These are phyloP conservation scores for Pichia inconspicua DNA, from an alignment of 1,139 yeast genomes.

Conservation along the genomic window DNA sequence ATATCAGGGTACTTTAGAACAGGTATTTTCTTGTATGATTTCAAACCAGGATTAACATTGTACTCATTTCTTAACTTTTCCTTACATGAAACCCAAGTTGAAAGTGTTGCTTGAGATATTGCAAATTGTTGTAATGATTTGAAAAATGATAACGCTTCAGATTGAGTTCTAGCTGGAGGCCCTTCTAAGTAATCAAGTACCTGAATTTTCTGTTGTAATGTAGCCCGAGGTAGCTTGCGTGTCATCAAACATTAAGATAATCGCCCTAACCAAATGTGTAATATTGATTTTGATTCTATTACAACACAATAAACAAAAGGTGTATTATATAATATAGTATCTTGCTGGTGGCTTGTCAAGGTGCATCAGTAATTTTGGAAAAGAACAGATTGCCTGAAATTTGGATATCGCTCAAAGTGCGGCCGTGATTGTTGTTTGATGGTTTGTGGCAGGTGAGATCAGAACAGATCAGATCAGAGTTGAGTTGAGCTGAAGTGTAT, in stretches of 20 bases:
- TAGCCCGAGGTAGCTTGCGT: conserved; percentile 25
- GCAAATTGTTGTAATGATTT: conserved; percentile 18
- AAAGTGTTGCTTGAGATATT: conserved; percentile 29
- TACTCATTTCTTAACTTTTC: conserved; percentile 18
- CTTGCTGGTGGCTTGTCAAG: background rate
- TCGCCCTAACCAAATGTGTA: too few species aligned
- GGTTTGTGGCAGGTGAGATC: too few species aligned
- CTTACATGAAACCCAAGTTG: conserved; percentile 27
- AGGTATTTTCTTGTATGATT: conserved; percentile 25
- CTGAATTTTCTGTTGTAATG: conserved; percentile 25
- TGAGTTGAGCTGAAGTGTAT: background rate
- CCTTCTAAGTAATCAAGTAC: conserved; percentile 27
- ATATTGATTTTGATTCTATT: too few species aligned
- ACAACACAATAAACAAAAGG: too few species aligned
- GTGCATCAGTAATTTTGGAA: too few species aligned
- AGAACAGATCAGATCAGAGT: too few species aligned
- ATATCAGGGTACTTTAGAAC: conserved; percentile 28
- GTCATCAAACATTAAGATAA: background rate
- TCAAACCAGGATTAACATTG: conserved; percentile 21
- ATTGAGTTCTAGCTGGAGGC: conserved; percentile 24
- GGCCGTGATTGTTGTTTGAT: background rate
- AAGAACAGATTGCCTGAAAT: background rate
- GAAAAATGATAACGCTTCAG: conserved; percentile 23
- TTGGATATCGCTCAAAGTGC: background rate
- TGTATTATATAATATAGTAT: too few species aligned